Evolutionary conservation across 1,139 yeast genomes (phyloP).

Genomic region (Trichomonascaceae sp.): DNA sequence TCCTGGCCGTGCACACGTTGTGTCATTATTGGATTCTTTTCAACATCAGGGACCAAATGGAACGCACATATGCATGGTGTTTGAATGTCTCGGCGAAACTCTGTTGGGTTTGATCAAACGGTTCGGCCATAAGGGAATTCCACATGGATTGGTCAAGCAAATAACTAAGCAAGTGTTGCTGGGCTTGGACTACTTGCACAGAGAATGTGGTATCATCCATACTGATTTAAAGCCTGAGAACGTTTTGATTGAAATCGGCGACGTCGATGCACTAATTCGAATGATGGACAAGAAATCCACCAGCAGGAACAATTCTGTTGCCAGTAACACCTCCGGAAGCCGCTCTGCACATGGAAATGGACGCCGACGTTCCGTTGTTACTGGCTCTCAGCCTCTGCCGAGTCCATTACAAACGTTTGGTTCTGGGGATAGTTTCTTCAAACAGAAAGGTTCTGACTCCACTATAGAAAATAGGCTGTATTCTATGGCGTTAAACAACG

Average conservation of each 20-base stretch:
- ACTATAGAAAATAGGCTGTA: conserved; percentile 22
- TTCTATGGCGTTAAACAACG: conserved; percentile 14
- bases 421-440: neutral
- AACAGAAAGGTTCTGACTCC: neutral
- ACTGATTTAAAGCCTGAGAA: conserved; percentile 90
- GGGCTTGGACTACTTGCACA: conserved; percentile 73
- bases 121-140: conserved; percentile 65
- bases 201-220: conserved; percentile 85
- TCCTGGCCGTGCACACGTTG: conserved; percentile 68
- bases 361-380: conserved; percentile 69
- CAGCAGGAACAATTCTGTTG: neutral
- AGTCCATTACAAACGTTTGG: conserved; percentile 46
- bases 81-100: conserved; percentile 83
- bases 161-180: conserved; percentile 71
- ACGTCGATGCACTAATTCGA: conserved; percentile 62
- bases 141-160: conserved; percentile 67
- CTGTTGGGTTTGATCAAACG: conserved; percentile 63
- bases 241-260: conserved; percentile 72
- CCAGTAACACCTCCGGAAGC: neutral
- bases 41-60: conserved; percentile 79
- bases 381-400: conserved; percentile 83
- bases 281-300: conserved; percentile 15
- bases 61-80: conserved; percentile 79
- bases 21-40: conserved; percentile 66
- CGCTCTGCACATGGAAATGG: neutral